These are phyloP conservation scores for Nicotiana otophora DNA, from an alignment of 257 asterid species.

Conservation along the genomic window DNA sequence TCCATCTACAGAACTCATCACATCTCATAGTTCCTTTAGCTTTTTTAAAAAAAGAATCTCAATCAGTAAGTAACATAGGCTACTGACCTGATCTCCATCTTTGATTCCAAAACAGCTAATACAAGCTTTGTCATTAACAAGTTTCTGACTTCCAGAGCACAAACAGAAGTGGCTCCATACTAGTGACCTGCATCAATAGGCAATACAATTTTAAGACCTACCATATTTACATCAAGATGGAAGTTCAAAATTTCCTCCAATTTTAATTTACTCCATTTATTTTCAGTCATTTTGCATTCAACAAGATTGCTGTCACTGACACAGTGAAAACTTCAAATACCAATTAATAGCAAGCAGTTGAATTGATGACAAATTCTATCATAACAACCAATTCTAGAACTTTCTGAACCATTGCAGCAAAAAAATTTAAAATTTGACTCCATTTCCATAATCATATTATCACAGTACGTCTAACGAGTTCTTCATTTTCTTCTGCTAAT, in stretches of 20 bases:
- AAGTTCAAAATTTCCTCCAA: not conserved
- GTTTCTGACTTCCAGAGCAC: conserved; percentile 39
- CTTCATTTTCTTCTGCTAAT: no score
- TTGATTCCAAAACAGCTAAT: conserved; percentile 39
- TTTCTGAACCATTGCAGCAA: not conserved
- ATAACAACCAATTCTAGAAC: not conserved
- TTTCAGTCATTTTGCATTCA: not conserved
- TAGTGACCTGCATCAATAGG: conserved; percentile 33
- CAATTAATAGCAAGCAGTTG: not conserved
- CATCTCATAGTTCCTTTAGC: not conserved
- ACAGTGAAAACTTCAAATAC: not conserved
- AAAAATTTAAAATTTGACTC: not conserved
- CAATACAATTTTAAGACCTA: not conserved
- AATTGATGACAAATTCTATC: not conserved
- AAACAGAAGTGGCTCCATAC: conserved; percentile 67
- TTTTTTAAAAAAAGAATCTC: not conserved
- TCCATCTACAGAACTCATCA: not conserved
- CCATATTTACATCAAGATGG: not conserved
- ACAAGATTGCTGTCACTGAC: not conserved
- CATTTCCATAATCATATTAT: not conserved
- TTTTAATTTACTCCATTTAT: not conserved
- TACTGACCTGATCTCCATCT: conserved; percentile 57
- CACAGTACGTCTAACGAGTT: not conserved
- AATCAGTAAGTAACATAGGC: not conserved
- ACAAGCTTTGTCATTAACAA: conserved; percentile 32